Base-by-base conservation (phyloP, 257 asterid species). In the Coffea eugenioides region DNA sequence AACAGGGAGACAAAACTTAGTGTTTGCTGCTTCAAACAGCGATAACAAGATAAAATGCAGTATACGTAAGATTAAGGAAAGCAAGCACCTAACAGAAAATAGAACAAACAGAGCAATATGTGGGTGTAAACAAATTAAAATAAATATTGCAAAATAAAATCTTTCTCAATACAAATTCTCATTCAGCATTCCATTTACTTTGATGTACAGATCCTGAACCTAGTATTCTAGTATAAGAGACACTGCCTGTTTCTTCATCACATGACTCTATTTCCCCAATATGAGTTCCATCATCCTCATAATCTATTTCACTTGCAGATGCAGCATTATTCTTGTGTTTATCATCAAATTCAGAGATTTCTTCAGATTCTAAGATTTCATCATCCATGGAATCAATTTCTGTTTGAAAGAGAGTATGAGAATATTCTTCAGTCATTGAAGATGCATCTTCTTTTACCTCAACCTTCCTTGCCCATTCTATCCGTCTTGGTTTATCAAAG, bases 311-410 rank as follows among this genome's bases (percentile, higher is more conserved):
- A 74, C 76, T 82, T 70, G 72, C 71, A 57, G 80, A 76, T 51
- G 65, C 51, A 64, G 71, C 77, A 46, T 83, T 80, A 46, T 23
- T 80, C 80, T 69, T 57, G 11, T 41, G 71, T 69, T 31, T 16
- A 62, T 83, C 86, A 76, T 82, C 87, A 39, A 43, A n/a, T 84
- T 84, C 91, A 5, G 88, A 87, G 21, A 83, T 54, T 65, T 88
- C 91, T 76, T 85, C 84, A 52, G 72, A 81, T 27, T 41, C 66
- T 21, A 64, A 64, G 23, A 8, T 34, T 49, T 34, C 66, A 25
- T 56, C 65, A 56, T 16, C 80, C 75, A 57, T 18, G 79, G 82
- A 79, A 85, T 20, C 83, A 69, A 77, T 31, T 73, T 80, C 87
- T 72, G 62, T 65, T 8, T 79, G 71, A 20, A 86, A 81, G 51